Conservation (phyloP, 805 yeast genomes). For the Zygosaccharomyces kombuchaensis region DNA sequence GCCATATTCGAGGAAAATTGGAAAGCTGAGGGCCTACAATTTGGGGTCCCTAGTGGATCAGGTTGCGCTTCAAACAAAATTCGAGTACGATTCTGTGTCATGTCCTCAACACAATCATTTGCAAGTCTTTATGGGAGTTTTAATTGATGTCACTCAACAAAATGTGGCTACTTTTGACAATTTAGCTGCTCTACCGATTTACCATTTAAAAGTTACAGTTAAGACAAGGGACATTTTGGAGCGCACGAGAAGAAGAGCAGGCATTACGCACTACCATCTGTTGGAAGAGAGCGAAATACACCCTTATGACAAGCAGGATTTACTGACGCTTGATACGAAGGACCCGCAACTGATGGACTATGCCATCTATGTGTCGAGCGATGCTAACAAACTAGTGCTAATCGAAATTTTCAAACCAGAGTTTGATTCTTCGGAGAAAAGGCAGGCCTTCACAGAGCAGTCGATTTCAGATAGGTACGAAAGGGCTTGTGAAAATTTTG, state of each 20-base stretch:
- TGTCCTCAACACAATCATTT: constrained; percentile 31
- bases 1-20: constrained; percentile 30
- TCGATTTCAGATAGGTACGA: constrained; percentile 51
- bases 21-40: constrained; percentile 19
- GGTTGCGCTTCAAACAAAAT: constrained; percentile 27
- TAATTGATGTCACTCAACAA: constrained; percentile 19
- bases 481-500: constrained; percentile 31
- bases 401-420: constrained; percentile 51
- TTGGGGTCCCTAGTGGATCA: constrained; percentile 32
- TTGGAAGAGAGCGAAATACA: constrained; percentile 29
- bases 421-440: constrained; percentile 43
- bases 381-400: constrained; percentile 46
- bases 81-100: constrained; percentile 26
- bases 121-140: constrained; percentile 31
- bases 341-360: constrained; percentile 42
- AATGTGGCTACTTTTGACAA: constrained; percentile 13
- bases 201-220: constrained; percentile 36
- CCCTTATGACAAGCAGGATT: constrained; percentile 31
- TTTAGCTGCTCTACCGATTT: constrained; percentile 23
- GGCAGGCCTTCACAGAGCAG: constrained; percentile 43
- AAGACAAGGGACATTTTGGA: constrained; percentile 31
- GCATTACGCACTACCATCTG: constrained; percentile 34
- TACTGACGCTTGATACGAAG: constrained; percentile 15
- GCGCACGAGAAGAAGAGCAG: constrained; percentile 26
- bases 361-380: constrained; percentile 44